These are phyloP conservation scores for Eucommia ulmoides DNA, from an alignment of 257 asterid genomes.

Conservation along the genomic window DNA sequence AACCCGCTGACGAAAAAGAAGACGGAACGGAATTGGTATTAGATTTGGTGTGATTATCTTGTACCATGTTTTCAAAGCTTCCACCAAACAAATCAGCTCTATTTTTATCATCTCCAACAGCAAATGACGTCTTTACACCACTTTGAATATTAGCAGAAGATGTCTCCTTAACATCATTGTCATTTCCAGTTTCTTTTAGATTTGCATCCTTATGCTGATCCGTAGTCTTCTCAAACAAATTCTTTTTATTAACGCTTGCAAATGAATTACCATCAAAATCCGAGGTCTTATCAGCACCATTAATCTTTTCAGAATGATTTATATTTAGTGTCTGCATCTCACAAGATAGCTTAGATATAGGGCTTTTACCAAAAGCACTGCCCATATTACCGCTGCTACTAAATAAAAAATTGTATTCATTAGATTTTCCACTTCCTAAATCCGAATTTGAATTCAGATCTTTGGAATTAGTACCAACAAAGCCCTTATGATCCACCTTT, in stretches of 20 bases:
- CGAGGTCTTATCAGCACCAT: conserved; percentile 18
- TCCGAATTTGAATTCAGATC: conserved; percentile 17
- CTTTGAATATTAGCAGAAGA: conserved; percentile 4
- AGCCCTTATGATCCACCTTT: conserved; percentile 13
- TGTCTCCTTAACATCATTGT: conserved; percentile 9
- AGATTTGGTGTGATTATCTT: conserved; percentile 11
- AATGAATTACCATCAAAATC: conserved; percentile 12
- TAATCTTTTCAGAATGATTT: conserved; percentile 22
- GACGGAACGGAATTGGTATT: conserved; percentile 14
- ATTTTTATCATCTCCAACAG: conserved; percentile 7
- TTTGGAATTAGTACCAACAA: conserved; percentile 8
- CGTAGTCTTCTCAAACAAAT: conserved; percentile 21
- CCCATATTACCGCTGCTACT: conserved; percentile 16
- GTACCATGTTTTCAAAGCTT: conserved; percentile 4
- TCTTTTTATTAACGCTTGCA: conserved; percentile 12
- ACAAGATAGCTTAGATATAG: conserved; percentile 29
- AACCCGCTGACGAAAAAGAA: conserved; percentile 17
- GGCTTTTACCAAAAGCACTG: conserved; percentile 22
- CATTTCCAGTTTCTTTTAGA: conserved; percentile 5
- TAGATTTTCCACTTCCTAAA: conserved; percentile 10
- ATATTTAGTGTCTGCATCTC: conserved; percentile 51
- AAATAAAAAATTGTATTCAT: neutral
- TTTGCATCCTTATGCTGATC: conserved; percentile 9
- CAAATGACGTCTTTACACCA: conserved; percentile 2
- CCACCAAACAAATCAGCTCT: conserved; percentile 6